Percentiles rank a stretch among this genome's conserved stretches.
Conservation (phyloP, 345 rosid genomes). For the Iberis pinnata region DNA sequence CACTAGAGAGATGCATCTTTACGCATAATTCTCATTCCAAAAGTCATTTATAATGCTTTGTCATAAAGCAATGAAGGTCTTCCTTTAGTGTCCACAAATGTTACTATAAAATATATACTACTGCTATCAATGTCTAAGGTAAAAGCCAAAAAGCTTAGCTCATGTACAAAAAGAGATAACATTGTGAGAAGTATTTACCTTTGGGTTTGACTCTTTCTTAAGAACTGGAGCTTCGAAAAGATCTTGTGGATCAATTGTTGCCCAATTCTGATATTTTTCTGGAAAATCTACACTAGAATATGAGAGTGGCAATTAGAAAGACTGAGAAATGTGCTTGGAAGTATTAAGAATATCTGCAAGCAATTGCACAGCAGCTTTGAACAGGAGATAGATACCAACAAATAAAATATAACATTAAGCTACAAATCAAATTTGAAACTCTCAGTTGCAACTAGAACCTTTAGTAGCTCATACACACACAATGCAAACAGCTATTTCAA, state of each 20-base stretch:
- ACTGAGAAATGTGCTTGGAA: slow-evolving; percentile 4
- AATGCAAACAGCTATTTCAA: neutral
- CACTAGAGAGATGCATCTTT: slow-evolving; percentile 8
- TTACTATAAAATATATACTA: too few relatives aligned
- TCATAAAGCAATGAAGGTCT: too few relatives aligned
- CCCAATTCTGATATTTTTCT: slow-evolving; percentile 69
- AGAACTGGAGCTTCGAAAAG: slow-evolving; percentile 66
- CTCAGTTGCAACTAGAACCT: neutral
- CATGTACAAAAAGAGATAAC: too few relatives aligned
- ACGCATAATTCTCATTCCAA: slow-evolving; percentile 3
- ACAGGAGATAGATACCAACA: neutral
- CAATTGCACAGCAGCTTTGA: neutral
- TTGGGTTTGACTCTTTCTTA: slow-evolving; percentile 75
- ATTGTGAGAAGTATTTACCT: slow-evolving; percentile 40
- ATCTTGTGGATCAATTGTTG: slow-evolving; percentile 56
- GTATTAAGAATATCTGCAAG: slow-evolving; percentile 3
- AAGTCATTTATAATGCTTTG: neutral
- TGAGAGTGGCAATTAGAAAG: slow-evolving; percentile 19
- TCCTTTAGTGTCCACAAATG: too few relatives aligned
- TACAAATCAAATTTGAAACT: slow-evolving; percentile 4
- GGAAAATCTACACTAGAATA: slow-evolving; percentile 90
- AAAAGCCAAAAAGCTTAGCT: too few relatives aligned
- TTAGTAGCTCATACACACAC: neutral
- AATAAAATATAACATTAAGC: neutral
- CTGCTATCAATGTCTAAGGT: too few relatives aligned